These are phyloP conservation scores for Mycena belliarum DNA, from an alignment of 768 basidiomycete species.

Conservation along the genomic window DNA sequence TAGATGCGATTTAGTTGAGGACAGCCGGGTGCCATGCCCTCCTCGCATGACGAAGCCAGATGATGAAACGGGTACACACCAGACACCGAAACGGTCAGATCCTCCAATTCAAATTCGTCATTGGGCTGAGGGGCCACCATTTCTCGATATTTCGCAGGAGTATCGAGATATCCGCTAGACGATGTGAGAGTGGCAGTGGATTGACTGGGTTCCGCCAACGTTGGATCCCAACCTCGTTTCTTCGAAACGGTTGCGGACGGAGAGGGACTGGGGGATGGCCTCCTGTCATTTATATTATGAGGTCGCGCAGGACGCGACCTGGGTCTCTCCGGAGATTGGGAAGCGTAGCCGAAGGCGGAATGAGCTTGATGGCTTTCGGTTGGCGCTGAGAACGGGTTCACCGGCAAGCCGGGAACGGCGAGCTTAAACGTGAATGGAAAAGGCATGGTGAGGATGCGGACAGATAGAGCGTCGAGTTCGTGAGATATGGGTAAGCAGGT, in stretches of 20 bases:
- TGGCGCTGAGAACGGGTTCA: conserved; percentile 60
- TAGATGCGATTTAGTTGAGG: conserved; percentile 3
- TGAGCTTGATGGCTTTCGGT: conserved; percentile 9
- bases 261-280: conserved; percentile 33
- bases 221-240: conserved; percentile 77
- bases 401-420: conserved; percentile 64
- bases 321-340: conserved; percentile 28
- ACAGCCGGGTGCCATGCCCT: neutral
- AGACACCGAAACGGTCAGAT: conserved; percentile 23
- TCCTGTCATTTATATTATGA: conserved; percentile 24
- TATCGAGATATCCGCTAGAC: conserved; percentile 67
- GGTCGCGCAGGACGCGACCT: conserved; percentile 25
- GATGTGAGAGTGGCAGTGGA: conserved; percentile 54
- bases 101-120: conserved; percentile 31
- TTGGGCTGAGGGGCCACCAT: conserved; percentile 38
- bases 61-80: conserved; percentile 26
- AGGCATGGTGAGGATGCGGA: conserved; percentile 32
- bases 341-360: conserved; percentile 17
- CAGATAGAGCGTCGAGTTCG: conserved; percentile 5
- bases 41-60: conserved; percentile 15
- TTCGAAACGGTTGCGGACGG: conserved; percentile 44
- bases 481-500: neutral
- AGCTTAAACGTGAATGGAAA: conserved; percentile 78
- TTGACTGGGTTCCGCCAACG: conserved; percentile 54
- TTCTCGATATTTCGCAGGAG: conserved; percentile 63